Evolutionary conservation across 805 yeast genomes (phyloP), one percentile per base, ranked within the genome.

Genomic region (Yamadazyma phyllophila): DNA sequence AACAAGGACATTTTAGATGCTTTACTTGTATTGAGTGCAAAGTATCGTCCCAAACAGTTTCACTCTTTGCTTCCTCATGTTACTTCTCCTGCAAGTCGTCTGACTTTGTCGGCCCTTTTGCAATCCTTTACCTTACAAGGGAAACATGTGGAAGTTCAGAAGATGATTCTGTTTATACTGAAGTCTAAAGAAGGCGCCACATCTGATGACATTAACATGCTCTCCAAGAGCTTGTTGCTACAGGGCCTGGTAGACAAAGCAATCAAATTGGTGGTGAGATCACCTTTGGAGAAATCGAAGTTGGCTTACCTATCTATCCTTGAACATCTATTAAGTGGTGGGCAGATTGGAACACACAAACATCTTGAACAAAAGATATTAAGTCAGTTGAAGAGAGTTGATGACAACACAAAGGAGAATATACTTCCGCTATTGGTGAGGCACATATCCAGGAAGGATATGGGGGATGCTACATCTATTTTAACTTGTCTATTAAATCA

Each of bases 41-140:
- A 43, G 6, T 7, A 48, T 34, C 12, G 26, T 7, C 20, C 29
- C 31, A 24, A 32, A 10, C n/a, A 20, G 37, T 20, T 32, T n/a
- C 3, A 12, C 5, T 4, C 17, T 15, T 7, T 29, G 7, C 12
- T 39, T 10, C 12, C 31, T 7, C 16, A 16, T 29, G 26, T 44
- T 11, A 27, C 26, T 7, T 27, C 35, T 2, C 51, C 51, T 7
- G 48, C 69, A n/a, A 50, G 55, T 26, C 50, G 73, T 17, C 60
- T 59, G 54, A 59, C 71, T 2, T 49, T 70, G 6, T 60, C 71
- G 4, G 61, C 60, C 49, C 52, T 71, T 26, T 63, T 70, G 39
- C 50, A 55, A 14, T 53, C 63, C 6, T 68, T 69, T 39, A 45
- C 66, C 31, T 24, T 33, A 11, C 64, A 59, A 42, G 56, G 59